phyloP scores from a whole-genome alignment of 345 rosid genomes.

The Heritiera fomes region DNA sequence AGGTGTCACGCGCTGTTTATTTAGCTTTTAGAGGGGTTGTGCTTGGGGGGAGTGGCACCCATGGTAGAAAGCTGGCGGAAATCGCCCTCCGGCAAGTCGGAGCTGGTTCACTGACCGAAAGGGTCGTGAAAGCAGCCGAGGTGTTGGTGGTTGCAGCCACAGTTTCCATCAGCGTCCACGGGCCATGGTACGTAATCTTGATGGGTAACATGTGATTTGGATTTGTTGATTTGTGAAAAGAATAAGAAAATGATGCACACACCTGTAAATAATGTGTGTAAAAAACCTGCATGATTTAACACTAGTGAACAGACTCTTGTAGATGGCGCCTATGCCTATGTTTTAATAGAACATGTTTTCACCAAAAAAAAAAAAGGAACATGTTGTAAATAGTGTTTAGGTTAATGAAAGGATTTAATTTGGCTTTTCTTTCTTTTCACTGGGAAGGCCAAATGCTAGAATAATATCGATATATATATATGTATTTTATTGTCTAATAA shows the following conservation, averaged over 20 bases:
- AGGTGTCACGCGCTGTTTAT: constrained; percentile 66
- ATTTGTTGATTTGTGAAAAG: constrained; percentile 7
- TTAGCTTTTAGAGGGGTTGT: constrained; percentile 65
- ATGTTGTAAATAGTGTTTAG: background rate
- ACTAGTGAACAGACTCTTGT: background rate
- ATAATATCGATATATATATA: background rate
- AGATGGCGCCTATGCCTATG: background rate
- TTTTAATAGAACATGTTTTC: background rate
- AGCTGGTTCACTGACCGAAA: constrained; percentile 47
- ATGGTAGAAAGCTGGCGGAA: constrained; percentile 58
- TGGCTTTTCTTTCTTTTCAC: background rate
- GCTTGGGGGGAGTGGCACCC: constrained; percentile 56
- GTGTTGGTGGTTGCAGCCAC: constrained; percentile 59
- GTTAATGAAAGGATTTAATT: background rate
- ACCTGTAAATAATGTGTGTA: too few species aligned
- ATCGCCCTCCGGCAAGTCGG: constrained; percentile 63
- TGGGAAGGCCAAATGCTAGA: background rate
- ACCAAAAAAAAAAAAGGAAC: background rate
- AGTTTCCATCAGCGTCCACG: constrained; percentile 63
- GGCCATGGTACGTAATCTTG: constrained; percentile 63
- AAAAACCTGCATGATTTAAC: too few species aligned
- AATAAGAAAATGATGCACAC: background rate
- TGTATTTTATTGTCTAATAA: background rate
- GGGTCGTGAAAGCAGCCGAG: constrained; percentile 63
- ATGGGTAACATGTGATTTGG: constrained; percentile 29